phyloP scores from a whole-genome alignment of 352 stramenopile species.

The Bremia lactucae region DNA sequence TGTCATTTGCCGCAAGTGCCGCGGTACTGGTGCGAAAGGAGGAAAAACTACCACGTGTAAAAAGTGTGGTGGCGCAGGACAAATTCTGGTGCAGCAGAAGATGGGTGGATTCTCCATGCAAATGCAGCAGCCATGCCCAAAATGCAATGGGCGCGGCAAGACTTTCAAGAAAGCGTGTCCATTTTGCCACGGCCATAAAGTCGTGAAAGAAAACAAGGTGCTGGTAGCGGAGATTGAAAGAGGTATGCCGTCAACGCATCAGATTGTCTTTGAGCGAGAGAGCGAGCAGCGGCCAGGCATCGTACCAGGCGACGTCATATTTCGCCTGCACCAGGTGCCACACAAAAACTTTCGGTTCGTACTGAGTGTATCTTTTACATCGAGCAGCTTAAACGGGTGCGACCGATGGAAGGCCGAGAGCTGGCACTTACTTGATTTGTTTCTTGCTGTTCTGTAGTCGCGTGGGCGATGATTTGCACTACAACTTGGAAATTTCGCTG shows the following conservation, averaged over 20 bases:
- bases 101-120: constrained; percentile 82
- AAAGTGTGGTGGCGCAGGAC: constrained; percentile 54
- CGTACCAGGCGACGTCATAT: constrained; percentile 91
- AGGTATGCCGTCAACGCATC: constrained; percentile 72
- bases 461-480: constrained; percentile 91
- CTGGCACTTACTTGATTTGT: background rate
- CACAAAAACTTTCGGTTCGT: constrained; percentile 80
- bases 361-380: background rate
- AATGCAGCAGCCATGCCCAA: constrained; percentile 85
- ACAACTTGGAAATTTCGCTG: constrained; percentile 91
- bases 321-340: constrained; percentile 86
- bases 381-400: too few species aligned
- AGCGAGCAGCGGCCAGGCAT: constrained; percentile 78
- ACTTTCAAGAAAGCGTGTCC: constrained; percentile 94
- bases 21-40: constrained; percentile 71
- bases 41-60: constrained; percentile 71
- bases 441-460: constrained; percentile 37
- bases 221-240: constrained; percentile 70
- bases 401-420: too few species aligned
- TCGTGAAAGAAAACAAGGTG: constrained; percentile 72
- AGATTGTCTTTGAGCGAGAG: constrained; percentile 82
- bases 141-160: constrained; percentile 83
- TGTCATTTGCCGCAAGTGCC: constrained; percentile 80
- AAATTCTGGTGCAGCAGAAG: constrained; percentile 74
- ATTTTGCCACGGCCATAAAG: constrained; percentile 73